A percentile compares a stretch with the other conserved stretches of the same genome.
phyloP scores from a whole-genome alignment of 2,329 filamentous ascomycete genomes.

The Curvularia hawaiiensis region DNA sequence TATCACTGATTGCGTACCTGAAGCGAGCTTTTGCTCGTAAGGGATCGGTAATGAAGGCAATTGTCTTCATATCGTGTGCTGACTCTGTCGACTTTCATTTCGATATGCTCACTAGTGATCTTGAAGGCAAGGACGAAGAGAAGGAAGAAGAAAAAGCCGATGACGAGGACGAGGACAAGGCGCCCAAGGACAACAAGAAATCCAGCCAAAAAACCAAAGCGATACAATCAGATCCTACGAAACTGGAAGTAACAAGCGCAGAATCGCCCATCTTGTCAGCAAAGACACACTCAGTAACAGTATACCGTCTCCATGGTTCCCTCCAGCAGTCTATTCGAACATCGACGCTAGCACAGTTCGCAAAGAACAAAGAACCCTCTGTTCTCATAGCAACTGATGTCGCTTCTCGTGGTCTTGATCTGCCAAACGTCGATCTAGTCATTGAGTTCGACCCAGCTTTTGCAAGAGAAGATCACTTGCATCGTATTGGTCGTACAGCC shows the following conservation, averaged over 20 bases:
- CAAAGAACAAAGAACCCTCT: constrained; percentile 72
- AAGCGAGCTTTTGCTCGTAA: constrained; percentile 87
- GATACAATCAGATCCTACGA: constrained; percentile 49
- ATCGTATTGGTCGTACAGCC: constrained; percentile 92
- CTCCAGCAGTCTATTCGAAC: constrained; percentile 87
- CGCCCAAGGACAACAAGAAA: constrained; percentile 20
- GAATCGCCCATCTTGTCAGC: constrained; percentile 75
- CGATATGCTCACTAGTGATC: constrained; percentile 68
- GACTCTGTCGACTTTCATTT: constrained; percentile 98
- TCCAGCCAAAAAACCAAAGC: constrained; percentile 47
- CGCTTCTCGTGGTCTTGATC: constrained; percentile 90
- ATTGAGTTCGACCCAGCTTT: constrained; percentile 97
- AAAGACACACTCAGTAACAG: constrained; percentile 74
- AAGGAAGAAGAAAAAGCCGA: constrained; percentile 26
- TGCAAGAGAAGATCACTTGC: constrained; percentile 88
- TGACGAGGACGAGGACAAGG: constrained; percentile 21
- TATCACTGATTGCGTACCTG: constrained; percentile 82
- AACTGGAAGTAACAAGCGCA: constrained; percentile 63
- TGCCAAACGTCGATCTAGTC: constrained; percentile 92
- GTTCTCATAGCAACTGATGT: constrained; percentile 95
- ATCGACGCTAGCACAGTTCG: constrained; percentile 81
- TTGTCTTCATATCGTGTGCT: constrained; percentile 95
- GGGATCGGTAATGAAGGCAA: constrained; percentile 94
- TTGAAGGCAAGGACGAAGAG: constrained; percentile 38
- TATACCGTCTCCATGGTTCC: constrained; percentile 91